Evolutionary conservation across 2,329 filamentous ascomycete genomes (phyloP).

Genomic region (Simplicillium sp.): DNA sequence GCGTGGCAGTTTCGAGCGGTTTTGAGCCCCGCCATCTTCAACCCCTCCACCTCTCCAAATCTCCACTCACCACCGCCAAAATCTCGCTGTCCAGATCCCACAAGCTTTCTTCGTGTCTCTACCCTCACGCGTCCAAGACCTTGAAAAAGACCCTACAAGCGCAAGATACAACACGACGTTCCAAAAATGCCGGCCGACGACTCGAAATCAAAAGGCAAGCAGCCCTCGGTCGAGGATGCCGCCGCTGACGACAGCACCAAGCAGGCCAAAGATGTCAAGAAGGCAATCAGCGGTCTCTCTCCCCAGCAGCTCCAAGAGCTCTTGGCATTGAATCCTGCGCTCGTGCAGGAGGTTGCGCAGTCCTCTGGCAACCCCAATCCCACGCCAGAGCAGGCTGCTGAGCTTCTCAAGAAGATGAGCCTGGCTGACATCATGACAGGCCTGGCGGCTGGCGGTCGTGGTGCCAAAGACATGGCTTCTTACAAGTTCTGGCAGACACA

Average conservation of each 20-base stretch:
- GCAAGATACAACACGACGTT: no score
- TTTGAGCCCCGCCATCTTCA: no score
- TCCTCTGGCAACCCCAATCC: constrained; percentile 25
- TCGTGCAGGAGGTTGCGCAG: constrained; percentile 47
- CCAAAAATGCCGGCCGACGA: no score
- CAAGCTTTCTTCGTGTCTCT: no score
- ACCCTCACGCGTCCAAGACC: no score
- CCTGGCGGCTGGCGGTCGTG: constrained; percentile 70
- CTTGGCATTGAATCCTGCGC: constrained; percentile 61
- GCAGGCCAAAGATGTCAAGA: constrained; percentile 31
- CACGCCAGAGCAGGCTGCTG: constrained; percentile 33
- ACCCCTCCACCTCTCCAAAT: no score
- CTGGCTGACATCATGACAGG: constrained; percentile 67
- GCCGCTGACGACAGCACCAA: constrained; percentile 9
- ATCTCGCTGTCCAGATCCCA: no score
- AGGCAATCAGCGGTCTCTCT: constrained; percentile 43
- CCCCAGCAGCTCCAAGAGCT: constrained; percentile 54
- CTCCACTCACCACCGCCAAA: no score
- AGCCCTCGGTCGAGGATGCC: neutral
- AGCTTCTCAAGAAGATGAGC: constrained; percentile 52
- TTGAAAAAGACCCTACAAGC: no score
- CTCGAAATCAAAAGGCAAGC: no score
- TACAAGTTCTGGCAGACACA: constrained; percentile 99
- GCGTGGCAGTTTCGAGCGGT: no score
- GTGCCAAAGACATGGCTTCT: constrained; percentile 88